Conservation (phyloP, 768 basidiomycete species). For the Mycena amicta region DNA sequence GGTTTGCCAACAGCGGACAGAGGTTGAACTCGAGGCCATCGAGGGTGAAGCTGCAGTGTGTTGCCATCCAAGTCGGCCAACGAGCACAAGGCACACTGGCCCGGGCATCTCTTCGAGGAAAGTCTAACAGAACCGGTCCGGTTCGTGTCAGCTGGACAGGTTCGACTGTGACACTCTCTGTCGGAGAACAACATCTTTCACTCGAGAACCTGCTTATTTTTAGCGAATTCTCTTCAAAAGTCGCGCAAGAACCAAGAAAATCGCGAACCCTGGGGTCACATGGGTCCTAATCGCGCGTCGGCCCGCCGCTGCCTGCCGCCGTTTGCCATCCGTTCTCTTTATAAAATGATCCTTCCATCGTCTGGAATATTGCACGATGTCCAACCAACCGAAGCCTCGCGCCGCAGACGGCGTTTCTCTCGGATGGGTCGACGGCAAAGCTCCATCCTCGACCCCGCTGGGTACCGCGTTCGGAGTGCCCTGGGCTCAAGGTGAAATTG, state of each 20-base stretch:
- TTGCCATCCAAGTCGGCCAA: too few relatives aligned
- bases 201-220: background rate
- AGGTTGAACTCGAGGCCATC: slow-evolving; percentile 27
- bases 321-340: background rate
- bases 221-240: background rate
- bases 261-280: background rate
- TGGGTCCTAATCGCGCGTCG: background rate
- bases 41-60: slow-evolving; percentile 26
- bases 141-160: background rate
- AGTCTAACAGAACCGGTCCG: background rate
- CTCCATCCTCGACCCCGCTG: slow-evolving; percentile 32
- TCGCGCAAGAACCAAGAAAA: background rate
- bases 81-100: too few relatives aligned
- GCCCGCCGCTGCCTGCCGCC: background rate
- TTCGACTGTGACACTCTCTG: background rate
- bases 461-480: slow-evolving; percentile 40
- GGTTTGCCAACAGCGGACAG: slow-evolving; percentile 28
- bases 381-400: slow-evolving; percentile 18
- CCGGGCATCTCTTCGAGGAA: background rate
- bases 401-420: slow-evolving; percentile 30
- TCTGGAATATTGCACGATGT: background rate
- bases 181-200: background rate
- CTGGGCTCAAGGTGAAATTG: slow-evolving; percentile 39
- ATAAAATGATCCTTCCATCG: background rate
- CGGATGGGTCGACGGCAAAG: slow-evolving; percentile 36